These are phyloP conservation scores for Celoporthe dispersa DNA, from an alignment of 2,329 filamentous ascomycete species.

Conservation along the genomic window DNA sequence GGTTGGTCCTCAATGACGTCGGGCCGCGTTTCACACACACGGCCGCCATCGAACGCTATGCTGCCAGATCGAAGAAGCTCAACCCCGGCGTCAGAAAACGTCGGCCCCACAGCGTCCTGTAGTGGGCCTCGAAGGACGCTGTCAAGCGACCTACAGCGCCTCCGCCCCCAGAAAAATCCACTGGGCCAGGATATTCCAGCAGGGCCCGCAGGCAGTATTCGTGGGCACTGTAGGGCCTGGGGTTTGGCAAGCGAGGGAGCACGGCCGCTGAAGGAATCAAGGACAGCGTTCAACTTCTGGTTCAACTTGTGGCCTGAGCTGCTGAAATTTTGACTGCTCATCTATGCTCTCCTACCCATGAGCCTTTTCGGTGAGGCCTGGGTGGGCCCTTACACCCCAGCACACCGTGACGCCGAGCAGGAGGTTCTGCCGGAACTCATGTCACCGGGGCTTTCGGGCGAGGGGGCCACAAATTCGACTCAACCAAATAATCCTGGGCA, in stretches of 20 bases:
- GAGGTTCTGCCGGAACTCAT: neutral
- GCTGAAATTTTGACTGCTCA: neutral
- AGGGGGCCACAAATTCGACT: neutral
- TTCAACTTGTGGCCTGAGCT: neutral
- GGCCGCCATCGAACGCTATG: slow-evolving; percentile 22
- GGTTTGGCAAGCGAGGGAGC: neutral
- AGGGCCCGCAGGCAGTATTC: slow-evolving; percentile 16
- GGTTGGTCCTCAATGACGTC: slow-evolving; percentile 27
- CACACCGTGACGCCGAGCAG: neutral
- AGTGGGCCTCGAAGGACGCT: neutral
- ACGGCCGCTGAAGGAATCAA: neutral
- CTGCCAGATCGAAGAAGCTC: slow-evolving; percentile 22
- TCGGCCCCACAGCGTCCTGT: slow-evolving; percentile 10
- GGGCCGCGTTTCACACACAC: slow-evolving; percentile 26
- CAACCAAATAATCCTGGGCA: slow-evolving; percentile 6
- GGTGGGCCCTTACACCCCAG: neutral
- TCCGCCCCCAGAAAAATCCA: slow-evolving; percentile 20
- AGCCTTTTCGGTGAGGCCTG: neutral
- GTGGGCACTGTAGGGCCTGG: slow-evolving; percentile 21
- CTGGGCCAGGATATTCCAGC: slow-evolving; percentile 6
- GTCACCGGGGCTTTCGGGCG: neutral
- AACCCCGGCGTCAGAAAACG: neutral
- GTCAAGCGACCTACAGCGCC: slow-evolving; percentile 10
- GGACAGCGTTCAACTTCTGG: neutral
- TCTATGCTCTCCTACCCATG: neutral